Percentiles rank a stretch among this genome's conserved stretches.
These are phyloP conservation scores for Eucalyptus microcorys DNA, from an alignment of 345 rosid genomes.

Conservation along the genomic window DNA sequence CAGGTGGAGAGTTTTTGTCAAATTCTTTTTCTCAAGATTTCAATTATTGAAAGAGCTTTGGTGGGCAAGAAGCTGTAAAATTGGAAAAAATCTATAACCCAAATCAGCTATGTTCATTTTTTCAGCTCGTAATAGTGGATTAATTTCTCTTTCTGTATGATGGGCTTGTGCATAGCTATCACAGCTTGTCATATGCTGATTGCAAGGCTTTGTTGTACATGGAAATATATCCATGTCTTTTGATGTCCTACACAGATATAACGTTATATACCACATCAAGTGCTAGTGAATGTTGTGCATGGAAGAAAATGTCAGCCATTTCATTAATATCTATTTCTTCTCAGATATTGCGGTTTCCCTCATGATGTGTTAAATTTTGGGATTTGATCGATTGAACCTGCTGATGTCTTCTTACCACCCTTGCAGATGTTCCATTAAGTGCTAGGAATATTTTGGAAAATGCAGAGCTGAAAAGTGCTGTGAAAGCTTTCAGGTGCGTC, in stretches of 20 bases:
- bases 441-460: conserved; percentile 88
- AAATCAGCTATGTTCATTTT: background rate
- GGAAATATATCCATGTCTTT: background rate
- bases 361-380: background rate
- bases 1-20: background rate
- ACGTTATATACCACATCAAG: background rate
- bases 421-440: conserved; percentile 65
- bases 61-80: background rate
- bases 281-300: background rate
- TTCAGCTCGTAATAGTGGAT: background rate
- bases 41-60: background rate
- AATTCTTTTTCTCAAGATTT: background rate
- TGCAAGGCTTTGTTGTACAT: background rate
- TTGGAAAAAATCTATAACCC: background rate
- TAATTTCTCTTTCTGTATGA: background rate
- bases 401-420: background rate
- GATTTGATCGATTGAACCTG: background rate
- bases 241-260: background rate
- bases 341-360: background rate
- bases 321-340: background rate
- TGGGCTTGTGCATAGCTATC: background rate
- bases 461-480: conserved; percentile 76
- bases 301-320: background rate
- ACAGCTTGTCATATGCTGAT: background rate
- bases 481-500: conserved; percentile 66